A percentile compares a stretch with the other conserved stretches of the same genome.
Evolutionary conservation across 73 alveolate genomes (phyloP).

Genomic region (Paramecium pentaurelia): DNA sequence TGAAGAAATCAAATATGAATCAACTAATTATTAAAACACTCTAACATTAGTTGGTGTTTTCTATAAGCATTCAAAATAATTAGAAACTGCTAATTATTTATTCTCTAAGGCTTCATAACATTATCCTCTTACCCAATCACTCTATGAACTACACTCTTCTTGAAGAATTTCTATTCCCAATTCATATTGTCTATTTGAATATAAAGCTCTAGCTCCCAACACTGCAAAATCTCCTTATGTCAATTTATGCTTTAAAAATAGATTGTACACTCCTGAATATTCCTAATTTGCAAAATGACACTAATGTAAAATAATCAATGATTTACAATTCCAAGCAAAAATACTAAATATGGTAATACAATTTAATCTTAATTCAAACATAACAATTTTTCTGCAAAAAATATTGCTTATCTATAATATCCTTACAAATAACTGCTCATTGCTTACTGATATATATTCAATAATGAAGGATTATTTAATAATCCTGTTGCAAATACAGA

Average conservation of each 20-base stretch:
- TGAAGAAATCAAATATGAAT: conserved; percentile 35
- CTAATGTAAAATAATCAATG: background rate
- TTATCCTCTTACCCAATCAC: conserved; percentile 54
- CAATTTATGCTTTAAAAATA: background rate
- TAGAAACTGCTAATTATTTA: conserved; percentile 52
- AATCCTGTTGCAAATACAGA: background rate
- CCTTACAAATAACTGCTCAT: conserved; percentile 34
- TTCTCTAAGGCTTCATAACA: conserved; percentile 63
- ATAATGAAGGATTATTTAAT: background rate
- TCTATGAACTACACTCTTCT: background rate
- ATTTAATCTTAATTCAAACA: background rate
- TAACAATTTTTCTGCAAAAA: conserved; percentile 42
- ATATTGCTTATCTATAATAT: background rate
- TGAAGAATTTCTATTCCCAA: background rate
- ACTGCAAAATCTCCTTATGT: conserved; percentile 10
- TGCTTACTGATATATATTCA: background rate
- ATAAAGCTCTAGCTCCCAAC: conserved; percentile 24
- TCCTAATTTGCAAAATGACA: conserved; percentile 5
- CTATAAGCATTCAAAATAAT: conserved; percentile 56
- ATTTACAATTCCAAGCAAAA: background rate
- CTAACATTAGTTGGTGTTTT: conserved; percentile 57
- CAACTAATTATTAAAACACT: conserved; percentile 54
- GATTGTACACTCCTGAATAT: background rate
- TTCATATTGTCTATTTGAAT: conserved; percentile 7
- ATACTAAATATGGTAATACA: background rate